These are phyloP conservation scores for Glycine latifolia DNA, from an alignment of 306 rosid genomes.

Conservation along the genomic window DNA sequence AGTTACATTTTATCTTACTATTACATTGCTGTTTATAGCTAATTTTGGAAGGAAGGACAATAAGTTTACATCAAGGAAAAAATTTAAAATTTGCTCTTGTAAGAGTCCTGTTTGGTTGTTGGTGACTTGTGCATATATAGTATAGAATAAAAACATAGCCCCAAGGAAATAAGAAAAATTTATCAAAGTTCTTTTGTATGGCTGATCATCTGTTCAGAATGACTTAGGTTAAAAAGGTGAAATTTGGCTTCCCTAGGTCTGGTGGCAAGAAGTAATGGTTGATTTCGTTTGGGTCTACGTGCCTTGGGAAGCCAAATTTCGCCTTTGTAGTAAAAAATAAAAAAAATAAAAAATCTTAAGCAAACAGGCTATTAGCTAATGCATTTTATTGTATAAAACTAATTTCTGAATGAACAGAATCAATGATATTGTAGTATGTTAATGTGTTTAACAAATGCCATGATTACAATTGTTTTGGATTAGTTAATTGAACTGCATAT, in stretches of 20 bases:
- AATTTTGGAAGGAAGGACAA: conserved; percentile 21
- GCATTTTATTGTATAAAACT: background rate
- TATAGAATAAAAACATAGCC: conserved; percentile 10
- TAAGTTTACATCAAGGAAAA: background rate
- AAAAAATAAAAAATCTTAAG: background rate
- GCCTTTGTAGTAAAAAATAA: background rate
- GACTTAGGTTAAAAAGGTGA: conserved; percentile 16
- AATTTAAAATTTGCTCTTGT: conserved; percentile 26
- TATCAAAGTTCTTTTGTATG: conserved; percentile 19
- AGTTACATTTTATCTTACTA: background rate
- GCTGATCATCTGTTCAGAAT: conserved; percentile 33
- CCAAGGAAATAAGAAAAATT: conserved; percentile 1
- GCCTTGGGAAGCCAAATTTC: background rate
- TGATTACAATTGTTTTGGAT: conserved; percentile 9
- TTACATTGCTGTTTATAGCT: conserved; percentile 6
- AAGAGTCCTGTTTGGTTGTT: conserved; percentile 24
- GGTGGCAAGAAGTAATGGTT: conserved; percentile 4
- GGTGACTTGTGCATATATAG: background rate
- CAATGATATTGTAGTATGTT: background rate
- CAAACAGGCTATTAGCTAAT: conserved; percentile 28
- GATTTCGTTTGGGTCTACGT: conserved; percentile 6
- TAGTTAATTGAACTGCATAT: conserved; percentile 42
- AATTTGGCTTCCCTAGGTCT: conserved; percentile 19
- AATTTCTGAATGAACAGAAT: background rate
- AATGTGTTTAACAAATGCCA: conserved; percentile 19